Conservation (phyloP, 1,284 basidiomycete genomes). For the Entoloma clypeatum region DNA sequence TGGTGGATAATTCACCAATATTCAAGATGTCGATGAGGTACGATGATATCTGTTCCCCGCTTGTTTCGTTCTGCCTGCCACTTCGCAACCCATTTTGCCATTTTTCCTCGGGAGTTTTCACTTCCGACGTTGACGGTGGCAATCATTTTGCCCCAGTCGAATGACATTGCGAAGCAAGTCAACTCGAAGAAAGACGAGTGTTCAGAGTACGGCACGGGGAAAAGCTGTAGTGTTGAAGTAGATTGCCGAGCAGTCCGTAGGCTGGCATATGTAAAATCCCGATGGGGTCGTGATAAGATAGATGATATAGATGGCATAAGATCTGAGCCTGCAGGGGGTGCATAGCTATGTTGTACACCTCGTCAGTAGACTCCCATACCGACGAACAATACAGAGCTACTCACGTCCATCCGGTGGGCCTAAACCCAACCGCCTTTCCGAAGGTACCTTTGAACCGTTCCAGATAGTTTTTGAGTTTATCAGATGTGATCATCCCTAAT, state of each 20-base stretch:
- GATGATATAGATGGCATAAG: conserved; percentile 57
- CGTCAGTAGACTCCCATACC: background rate
- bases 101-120: conserved; percentile 74
- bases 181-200: conserved; percentile 94
- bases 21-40: conserved; percentile 58
- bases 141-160: conserved; percentile 83
- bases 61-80: conserved; percentile 83
- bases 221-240: conserved; percentile 66
- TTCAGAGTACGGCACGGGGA: conserved; percentile 93
- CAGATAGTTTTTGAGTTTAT: conserved; percentile 77
- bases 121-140: conserved; percentile 94
- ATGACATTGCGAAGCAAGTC: conserved; percentile 88
- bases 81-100: conserved; percentile 81
- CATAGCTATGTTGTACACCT: conserved; percentile 46
- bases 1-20: conserved; percentile 74
- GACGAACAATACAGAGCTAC: conserved; percentile 28
- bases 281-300: conserved; percentile 62
- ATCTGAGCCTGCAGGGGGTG: conserved; percentile 66
- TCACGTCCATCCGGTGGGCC: conserved; percentile 94
- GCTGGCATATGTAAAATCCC: conserved; percentile 63
- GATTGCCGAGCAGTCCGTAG: conserved; percentile 74
- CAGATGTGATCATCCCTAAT: conserved; percentile 73
- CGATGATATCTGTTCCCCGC: conserved; percentile 44
- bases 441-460: conserved; percentile 74
- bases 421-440: conserved; percentile 75